These are phyloP conservation scores for Botryotinia convoluta DNA, from an alignment of 2,329 filamentous ascomycete species.

Conservation along the genomic window DNA sequence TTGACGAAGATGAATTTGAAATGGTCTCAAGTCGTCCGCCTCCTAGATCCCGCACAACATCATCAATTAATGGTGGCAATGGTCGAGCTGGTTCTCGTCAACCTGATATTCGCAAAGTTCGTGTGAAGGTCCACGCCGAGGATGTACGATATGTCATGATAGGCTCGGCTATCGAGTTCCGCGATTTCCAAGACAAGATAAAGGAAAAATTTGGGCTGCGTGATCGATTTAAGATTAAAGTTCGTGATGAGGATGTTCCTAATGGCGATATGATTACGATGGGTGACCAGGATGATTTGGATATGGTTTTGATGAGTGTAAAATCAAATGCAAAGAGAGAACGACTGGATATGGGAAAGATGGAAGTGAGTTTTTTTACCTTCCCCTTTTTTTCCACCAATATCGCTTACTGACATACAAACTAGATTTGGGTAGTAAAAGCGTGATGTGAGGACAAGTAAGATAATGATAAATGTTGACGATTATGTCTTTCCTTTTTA, in stretches of 20 bases:
- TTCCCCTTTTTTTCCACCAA: not conserved
- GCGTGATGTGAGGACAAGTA: not conserved
- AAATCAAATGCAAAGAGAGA: conserved; percentile 69
- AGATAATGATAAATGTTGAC: conserved; percentile 20
- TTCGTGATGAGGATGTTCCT: conserved; percentile 73
- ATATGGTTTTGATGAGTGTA: conserved; percentile 74
- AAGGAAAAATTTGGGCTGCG: conserved; percentile 81
- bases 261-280: conserved; percentile 93
- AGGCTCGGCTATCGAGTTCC: conserved; percentile 66
- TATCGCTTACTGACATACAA: conserved; percentile 23
- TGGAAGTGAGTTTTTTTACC: conserved; percentile 70
- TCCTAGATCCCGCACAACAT: conserved; percentile 42
- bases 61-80: conserved; percentile 22
- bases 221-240: conserved; percentile 82
- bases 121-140: conserved; percentile 87
- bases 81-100: conserved; percentile 56
- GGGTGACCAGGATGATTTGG: conserved; percentile 93
- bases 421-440: conserved; percentile 33
- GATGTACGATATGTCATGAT: conserved; percentile 95
- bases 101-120: conserved; percentile 72
- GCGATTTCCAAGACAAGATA: conserved; percentile 75
- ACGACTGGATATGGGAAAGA: conserved; percentile 79
- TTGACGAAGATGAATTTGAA: conserved; percentile 78
- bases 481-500: not conserved
- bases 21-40: conserved; percentile 59